These are phyloP conservation scores for Sporormia fimetaria DNA, from an alignment of 495 filamentous ascomycete genomes.

Conservation along the genomic window DNA sequence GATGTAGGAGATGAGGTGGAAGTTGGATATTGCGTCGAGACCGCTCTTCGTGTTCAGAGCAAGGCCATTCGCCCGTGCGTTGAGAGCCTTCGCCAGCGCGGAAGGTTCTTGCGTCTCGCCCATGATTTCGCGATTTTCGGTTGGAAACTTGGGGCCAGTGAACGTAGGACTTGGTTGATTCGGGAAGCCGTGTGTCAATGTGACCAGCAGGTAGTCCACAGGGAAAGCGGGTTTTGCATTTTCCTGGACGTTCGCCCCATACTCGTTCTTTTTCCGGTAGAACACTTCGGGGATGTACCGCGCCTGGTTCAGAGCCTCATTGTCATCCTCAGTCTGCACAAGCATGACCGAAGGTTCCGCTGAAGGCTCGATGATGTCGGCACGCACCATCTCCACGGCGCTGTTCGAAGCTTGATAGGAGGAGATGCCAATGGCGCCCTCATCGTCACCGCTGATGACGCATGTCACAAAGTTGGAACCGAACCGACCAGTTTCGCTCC, in stretches of 20 bases:
- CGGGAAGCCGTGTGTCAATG: conserved; percentile 93
- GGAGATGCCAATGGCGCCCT: conserved; percentile 77
- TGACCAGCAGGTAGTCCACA: conserved; percentile 90
- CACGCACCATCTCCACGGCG: conserved; percentile 91
- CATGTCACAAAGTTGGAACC: conserved; percentile 97
- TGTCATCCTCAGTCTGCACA: conserved; percentile 82
- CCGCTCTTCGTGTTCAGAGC: conserved; percentile 42
- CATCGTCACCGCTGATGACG: conserved; percentile 80
- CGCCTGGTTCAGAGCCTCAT: conserved; percentile 53
- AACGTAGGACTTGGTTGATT: conserved; percentile 66
- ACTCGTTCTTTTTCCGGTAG: conserved; percentile 90
- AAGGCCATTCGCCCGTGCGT: conserved; percentile 43
- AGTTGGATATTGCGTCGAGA: conserved; percentile 68
- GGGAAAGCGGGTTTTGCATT: conserved; percentile 95
- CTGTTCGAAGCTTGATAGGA: conserved; percentile 92
- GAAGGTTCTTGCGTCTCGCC: conserved; percentile 70
- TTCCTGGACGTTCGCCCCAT: conserved; percentile 89
- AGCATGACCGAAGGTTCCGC: conserved; percentile 91
- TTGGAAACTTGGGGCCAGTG: conserved; percentile 57
- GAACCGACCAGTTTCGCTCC: conserved; percentile 90
- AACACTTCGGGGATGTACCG: conserved; percentile 97
- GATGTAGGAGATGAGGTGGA: conserved; percentile 84
- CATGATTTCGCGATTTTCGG: conserved; percentile 79
- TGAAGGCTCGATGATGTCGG: conserved; percentile 89
- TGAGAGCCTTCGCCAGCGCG: conserved; percentile 49